These are phyloP conservation scores for Didymosphaeria variabile DNA, from an alignment of 2,329 filamentous ascomycete genomes.

Conservation along the genomic window DNA sequence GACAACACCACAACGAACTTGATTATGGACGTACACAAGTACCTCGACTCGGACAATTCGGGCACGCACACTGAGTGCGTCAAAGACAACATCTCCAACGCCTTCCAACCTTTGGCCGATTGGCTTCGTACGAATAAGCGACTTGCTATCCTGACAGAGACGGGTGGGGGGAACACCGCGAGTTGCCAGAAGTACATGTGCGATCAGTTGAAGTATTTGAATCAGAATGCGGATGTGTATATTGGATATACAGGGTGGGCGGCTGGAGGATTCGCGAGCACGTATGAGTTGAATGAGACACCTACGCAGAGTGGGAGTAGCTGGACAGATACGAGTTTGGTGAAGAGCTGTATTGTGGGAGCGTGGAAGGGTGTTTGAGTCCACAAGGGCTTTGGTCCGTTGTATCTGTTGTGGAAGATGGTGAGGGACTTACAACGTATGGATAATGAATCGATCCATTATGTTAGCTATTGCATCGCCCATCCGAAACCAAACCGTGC, in stretches of 20 bases:
- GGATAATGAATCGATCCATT: no score
- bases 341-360: conserved; percentile 30
- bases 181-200: conserved; percentile 48
- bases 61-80: conserved; percentile 43
- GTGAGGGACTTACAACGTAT: no score
- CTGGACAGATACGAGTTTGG: conserved; percentile 30
- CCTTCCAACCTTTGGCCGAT: conserved; percentile 47
- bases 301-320: conserved; percentile 28
- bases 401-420: no score
- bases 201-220: conserved; percentile 40
- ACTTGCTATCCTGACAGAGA: conserved; percentile 53
- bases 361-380: conserved; percentile 26
- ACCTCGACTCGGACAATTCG: conserved; percentile 52
- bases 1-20: conserved; percentile 66
- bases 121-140: conserved; percentile 50
- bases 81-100: conserved; percentile 41
- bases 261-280: conserved; percentile 38
- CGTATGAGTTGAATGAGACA: conserved; percentile 37
- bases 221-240: conserved; percentile 42
- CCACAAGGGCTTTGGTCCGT: no score
- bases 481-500: no score
- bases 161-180: conserved; percentile 51
- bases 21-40: conserved; percentile 56
- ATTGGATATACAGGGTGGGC: conserved; percentile 42
- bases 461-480: no score